Evolutionary conservation across 1,284 basidiomycete species (phyloP).

Genomic region (Ustilago shanxiensis): DNA sequence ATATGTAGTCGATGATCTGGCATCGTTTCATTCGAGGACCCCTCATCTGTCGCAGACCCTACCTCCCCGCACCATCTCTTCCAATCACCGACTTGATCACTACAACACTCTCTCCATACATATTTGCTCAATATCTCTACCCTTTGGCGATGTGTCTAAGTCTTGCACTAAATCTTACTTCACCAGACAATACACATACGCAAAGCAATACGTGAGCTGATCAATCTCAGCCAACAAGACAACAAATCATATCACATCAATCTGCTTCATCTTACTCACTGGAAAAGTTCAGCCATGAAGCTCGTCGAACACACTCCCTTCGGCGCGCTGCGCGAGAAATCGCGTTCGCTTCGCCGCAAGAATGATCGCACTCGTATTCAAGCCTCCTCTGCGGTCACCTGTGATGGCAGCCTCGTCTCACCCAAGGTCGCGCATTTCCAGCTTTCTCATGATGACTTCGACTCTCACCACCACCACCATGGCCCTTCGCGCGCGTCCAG

Average conservation of each 20-base stretch:
- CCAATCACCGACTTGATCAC: background rate
- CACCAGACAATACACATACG: background rate
- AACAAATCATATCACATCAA: no score
- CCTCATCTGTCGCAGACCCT: background rate
- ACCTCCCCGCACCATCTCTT: background rate
- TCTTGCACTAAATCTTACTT: background rate
- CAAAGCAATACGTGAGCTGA: background rate
- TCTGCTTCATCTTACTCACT: conserved; percentile 19
- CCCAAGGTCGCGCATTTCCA: conserved; percentile 18
- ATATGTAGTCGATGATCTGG: background rate
- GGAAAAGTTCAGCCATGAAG: conserved; percentile 40
- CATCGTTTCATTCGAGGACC: background rate
- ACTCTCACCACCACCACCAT: conserved; percentile 5
- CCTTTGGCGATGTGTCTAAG: conserved; percentile 4
- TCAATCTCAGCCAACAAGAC: background rate
- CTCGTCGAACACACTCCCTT: conserved; percentile 37
- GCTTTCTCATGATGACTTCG: conserved; percentile 24
- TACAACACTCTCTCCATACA: background rate
- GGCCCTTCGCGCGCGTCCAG: conserved; percentile 15
- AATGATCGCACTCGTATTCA: conserved; percentile 33
- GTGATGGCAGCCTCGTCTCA: conserved; percentile 20
- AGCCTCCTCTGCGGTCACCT: conserved; percentile 27
- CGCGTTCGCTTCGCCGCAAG: conserved; percentile 35
- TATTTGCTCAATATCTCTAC: background rate
- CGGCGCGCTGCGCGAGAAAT: conserved; percentile 34